Conservation (phyloP, 2,329 filamentous ascomycete species). For the Stylonectria norvegica region DNA sequence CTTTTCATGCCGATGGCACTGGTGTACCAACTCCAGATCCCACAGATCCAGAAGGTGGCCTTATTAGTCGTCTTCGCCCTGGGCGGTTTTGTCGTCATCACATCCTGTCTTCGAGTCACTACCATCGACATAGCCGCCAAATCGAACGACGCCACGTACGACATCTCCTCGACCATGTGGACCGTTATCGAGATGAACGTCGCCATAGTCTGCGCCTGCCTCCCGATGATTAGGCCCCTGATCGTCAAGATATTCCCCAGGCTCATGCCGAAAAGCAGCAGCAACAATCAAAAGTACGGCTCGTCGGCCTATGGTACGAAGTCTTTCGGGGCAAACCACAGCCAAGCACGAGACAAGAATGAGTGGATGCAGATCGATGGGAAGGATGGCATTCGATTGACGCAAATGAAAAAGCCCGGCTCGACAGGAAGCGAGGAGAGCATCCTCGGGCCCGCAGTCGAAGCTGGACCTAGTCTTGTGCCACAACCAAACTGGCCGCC, state of each 20-base stretch:
- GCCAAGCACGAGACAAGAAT: constrained; percentile 17
- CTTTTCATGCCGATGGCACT: constrained; percentile 42
- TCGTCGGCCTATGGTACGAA: constrained; percentile 15
- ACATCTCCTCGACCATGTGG: constrained; percentile 34
- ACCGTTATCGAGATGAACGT: constrained; percentile 39
- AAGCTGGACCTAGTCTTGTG: constrained; percentile 6
- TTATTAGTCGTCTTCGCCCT: constrained; percentile 38
- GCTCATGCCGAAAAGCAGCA: constrained; percentile 20
- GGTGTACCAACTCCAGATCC: constrained; percentile 43
- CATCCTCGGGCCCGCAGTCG: constrained; percentile 13
- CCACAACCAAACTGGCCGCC: constrained; percentile 2
- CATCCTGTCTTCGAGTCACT: constrained; percentile 31
- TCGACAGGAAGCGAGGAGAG: constrained; percentile 26
- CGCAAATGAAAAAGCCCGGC: constrained; percentile 14
- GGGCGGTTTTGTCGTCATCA: constrained; percentile 34
- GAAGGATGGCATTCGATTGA: constrained; percentile 18
- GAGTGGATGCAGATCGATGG: constrained; percentile 25
- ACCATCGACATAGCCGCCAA: constrained; percentile 27
- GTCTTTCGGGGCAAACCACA: constrained; percentile 12
- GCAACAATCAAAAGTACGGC: constrained; percentile 16
- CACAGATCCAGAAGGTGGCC: constrained; percentile 33
- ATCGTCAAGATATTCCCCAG: constrained; percentile 26
- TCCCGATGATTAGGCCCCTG: constrained; percentile 36
- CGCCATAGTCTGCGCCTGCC: constrained; percentile 38
- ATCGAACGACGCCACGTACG: constrained; percentile 31